Conservation (phyloP, 2,329 filamentous ascomycete species). For the Venturia effusa region DNA sequence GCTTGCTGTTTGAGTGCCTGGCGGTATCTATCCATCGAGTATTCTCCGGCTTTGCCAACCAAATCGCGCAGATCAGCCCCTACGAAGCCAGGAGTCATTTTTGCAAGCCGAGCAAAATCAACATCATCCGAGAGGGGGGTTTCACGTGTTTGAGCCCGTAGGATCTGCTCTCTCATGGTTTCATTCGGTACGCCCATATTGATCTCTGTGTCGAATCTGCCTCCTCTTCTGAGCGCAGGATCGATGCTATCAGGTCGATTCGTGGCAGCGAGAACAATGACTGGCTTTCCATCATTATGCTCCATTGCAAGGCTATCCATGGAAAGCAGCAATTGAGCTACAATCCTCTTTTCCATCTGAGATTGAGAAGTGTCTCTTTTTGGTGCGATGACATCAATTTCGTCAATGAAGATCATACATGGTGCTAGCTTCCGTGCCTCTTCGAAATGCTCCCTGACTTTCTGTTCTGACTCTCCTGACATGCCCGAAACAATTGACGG, state of each 20-base stretch:
- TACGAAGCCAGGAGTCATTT: slow-evolving; percentile 83
- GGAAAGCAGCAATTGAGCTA: slow-evolving; percentile 71
- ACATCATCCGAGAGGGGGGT: slow-evolving; percentile 57
- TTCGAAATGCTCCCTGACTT: slow-evolving; percentile 74
- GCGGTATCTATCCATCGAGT: slow-evolving; percentile 51
- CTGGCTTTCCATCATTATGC: slow-evolving; percentile 61
- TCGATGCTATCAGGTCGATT: slow-evolving; percentile 82
- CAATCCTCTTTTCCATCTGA: slow-evolving; percentile 83
- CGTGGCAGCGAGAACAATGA: slow-evolving; percentile 85
- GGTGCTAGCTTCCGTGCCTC: slow-evolving; percentile 78
- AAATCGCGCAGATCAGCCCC: slow-evolving; percentile 75
- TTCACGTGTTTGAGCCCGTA: slow-evolving; percentile 60
- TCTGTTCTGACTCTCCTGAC: slow-evolving; percentile 83
- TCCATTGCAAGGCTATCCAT: slow-evolving; percentile 70
- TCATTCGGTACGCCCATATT: slow-evolving; percentile 83
- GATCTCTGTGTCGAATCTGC: slow-evolving; percentile 72
- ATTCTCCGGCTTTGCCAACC: slow-evolving; percentile 53
- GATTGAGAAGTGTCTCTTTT: slow-evolving; percentile 74
- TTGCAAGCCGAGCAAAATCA: slow-evolving; percentile 64
- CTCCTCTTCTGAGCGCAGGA: slow-evolving; percentile 61
- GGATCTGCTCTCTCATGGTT: slow-evolving; percentile 63
- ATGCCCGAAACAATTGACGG: slow-evolving; percentile 76
- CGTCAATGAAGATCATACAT: slow-evolving; percentile 82
- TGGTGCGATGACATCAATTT: slow-evolving; percentile 83
- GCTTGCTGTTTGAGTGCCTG: slow-evolving; percentile 36